Percentiles rank a stretch among this genome's conserved stretches.
Evolutionary conservation across 805 yeast species (phyloP).

Genomic region (Sporopachydermia quercuum): DNA sequence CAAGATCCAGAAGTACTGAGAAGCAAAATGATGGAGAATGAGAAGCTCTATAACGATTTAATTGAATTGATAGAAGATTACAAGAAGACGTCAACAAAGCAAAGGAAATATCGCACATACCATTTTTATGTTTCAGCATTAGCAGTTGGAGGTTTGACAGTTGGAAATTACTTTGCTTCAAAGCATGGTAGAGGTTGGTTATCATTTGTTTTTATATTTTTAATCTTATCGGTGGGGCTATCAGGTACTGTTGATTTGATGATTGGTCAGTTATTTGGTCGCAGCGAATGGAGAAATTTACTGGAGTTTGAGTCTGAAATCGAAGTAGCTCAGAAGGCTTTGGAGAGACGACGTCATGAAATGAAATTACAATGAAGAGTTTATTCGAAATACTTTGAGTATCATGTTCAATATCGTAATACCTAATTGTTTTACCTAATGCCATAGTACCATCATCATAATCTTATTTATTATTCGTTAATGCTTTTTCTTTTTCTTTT

Average conservation of each 20-base stretch:
- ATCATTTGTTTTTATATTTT: constrained; percentile 48
- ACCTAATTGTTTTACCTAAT: too few relatives aligned
- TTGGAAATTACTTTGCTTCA: constrained; percentile 47
- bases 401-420: too few relatives aligned
- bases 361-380: background rate
- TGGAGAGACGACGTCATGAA: background rate
- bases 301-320: constrained; percentile 65
- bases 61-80: constrained; percentile 31
- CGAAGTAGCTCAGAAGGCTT: constrained; percentile 13
- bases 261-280: constrained; percentile 66
- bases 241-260: constrained; percentile 66
- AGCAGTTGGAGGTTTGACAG: constrained; percentile 34
- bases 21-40: constrained; percentile 7
- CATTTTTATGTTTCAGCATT: constrained; percentile 49
- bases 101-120: constrained; percentile 44
- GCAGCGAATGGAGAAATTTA: constrained; percentile 66
- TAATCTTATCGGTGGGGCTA: constrained; percentile 37
- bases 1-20: constrained; percentile 4
- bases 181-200: constrained; percentile 38
- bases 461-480: too few relatives aligned
- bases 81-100: constrained; percentile 38
- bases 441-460: too few relatives aligned
- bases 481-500: too few relatives aligned
- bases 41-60: constrained; percentile 34
- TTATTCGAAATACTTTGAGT: too few relatives aligned